Conservation (phyloP, 441 rosid species). For the Aleurites moluccanus region DNA sequence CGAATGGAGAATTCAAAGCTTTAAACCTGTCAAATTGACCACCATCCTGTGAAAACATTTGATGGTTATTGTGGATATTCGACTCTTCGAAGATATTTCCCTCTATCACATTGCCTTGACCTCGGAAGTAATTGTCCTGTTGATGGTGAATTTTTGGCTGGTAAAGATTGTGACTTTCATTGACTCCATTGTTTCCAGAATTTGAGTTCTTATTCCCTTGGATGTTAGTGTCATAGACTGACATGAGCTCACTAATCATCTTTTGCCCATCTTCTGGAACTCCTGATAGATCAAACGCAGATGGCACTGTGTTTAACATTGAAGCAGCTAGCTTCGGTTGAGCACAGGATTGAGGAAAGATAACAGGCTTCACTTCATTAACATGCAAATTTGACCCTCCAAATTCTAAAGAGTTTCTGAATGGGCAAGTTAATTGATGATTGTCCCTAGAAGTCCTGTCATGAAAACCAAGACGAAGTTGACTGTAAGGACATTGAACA, state of each 20-base stretch:
- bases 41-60: constrained; percentile 41
- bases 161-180: constrained; percentile 38
- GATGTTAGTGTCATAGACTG: constrained; percentile 57
- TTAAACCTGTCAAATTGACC: constrained; percentile 45
- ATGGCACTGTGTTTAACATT: constrained; percentile 29
- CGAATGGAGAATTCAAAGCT: constrained; percentile 45
- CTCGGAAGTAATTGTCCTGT: constrained; percentile 46
- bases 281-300: constrained; percentile 57
- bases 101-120: constrained; percentile 46
- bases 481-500: constrained; percentile 66
- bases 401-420: constrained; percentile 39
- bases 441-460: constrained; percentile 78
- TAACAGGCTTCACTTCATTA: constrained; percentile 60
- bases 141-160: constrained; percentile 53
- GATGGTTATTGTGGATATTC: constrained; percentile 43
- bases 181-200: constrained; percentile 26
- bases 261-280: constrained; percentile 92
- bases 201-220: constrained; percentile 44
- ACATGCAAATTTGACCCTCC: constrained; percentile 54
- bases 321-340: constrained; percentile 43
- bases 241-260: constrained; percentile 74
- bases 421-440: constrained; percentile 72
- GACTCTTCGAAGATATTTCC: constrained; percentile 54
- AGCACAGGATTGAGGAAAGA: constrained; percentile 44
- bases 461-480: constrained; percentile 53